Percentiles rank a stretch among this genome's conserved stretches.
phyloP scores from a whole-genome alignment of 1,139 yeast species.

The Waltiozyma sp. region DNA sequence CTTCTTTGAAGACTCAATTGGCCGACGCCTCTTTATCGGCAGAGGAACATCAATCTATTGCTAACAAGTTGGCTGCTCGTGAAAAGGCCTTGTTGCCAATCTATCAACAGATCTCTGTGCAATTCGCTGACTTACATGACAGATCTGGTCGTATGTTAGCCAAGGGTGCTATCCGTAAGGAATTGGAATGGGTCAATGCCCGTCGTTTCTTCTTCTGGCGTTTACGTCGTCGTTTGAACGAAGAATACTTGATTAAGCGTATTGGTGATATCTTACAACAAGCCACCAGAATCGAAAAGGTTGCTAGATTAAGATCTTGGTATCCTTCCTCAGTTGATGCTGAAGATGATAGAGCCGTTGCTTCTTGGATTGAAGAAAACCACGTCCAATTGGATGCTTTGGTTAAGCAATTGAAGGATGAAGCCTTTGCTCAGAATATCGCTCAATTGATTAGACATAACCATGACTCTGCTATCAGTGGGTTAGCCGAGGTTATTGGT shows the following conservation, averaged over 20 bases:
- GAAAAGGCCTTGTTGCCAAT: conserved; percentile 76
- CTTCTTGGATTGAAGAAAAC: conserved; percentile 78
- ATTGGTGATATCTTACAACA: conserved; percentile 54
- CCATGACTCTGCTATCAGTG: conserved; percentile 41
- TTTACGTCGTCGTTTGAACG: conserved; percentile 89
- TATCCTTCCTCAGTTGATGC: conserved; percentile 61
- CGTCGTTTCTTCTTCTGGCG: conserved; percentile 99
- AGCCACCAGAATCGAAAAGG: conserved; percentile 67
- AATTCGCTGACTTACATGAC: conserved; percentile 96
- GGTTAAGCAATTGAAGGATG: conserved; percentile 55
- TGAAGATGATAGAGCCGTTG: conserved; percentile 69
- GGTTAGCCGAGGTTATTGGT: conserved; percentile 51
- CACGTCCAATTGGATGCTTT: conserved; percentile 51
- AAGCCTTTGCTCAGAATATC: conserved; percentile 50
- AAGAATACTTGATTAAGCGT: conserved; percentile 74
- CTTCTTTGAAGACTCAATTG: conserved; percentile 51
- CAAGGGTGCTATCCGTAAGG: conserved; percentile 81
- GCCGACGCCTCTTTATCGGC: conserved; percentile 39
- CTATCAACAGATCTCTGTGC: conserved; percentile 86
- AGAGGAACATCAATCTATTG: conserved; percentile 56
- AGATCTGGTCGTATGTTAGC: conserved; percentile 96
- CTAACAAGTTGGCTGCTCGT: conserved; percentile 62
- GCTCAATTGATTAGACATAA: conserved; percentile 49
- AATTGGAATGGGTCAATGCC: conserved; percentile 74
- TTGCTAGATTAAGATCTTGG: conserved; percentile 84